These are phyloP conservation scores for Plasmodium vinckei DNA, from an alignment of 169 alveolate genomes.

Conservation along the genomic window DNA sequence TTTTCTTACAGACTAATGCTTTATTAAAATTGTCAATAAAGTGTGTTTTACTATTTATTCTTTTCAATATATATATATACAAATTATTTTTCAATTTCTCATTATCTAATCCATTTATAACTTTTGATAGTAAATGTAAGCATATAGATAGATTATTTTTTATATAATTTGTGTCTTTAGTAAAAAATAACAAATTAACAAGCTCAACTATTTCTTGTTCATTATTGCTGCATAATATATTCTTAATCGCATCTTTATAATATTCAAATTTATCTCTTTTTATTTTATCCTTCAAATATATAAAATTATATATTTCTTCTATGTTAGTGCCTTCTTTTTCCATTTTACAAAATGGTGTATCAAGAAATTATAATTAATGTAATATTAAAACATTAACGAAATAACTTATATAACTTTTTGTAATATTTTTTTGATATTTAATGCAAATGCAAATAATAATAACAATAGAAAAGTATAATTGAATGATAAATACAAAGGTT, in stretches of 20 bases:
- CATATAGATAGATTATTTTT: conserved; percentile 51
- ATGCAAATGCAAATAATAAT: too few relatives aligned
- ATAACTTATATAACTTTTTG: too few relatives aligned
- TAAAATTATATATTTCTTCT: conserved; percentile 34
- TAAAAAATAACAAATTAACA: conserved; percentile 53
- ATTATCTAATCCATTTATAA: conserved; percentile 14
- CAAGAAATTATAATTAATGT: background rate
- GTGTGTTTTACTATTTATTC: conserved; percentile 3
- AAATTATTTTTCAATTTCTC: conserved; percentile 28
- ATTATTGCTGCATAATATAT: conserved; percentile 6
- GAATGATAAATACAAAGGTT: too few relatives aligned
- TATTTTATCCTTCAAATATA: conserved; percentile 30
- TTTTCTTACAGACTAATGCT: conserved; percentile 47
- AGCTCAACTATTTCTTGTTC: conserved; percentile 12
- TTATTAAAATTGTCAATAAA: conserved; percentile 34
- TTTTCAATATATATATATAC: conserved; percentile 65
- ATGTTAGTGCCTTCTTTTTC: conserved; percentile 17
- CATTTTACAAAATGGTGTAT: conserved; percentile 23
- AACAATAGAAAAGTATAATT: too few relatives aligned
- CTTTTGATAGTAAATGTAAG: conserved; percentile 13
- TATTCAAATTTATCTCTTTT: conserved; percentile 25
- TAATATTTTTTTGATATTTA: too few relatives aligned
- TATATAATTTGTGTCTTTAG: conserved; percentile 34
- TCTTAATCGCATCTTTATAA: conserved; percentile 18
- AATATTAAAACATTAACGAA: too few relatives aligned